Evolutionary conservation across 2,329 filamentous ascomycete species (phyloP).

Genomic region (Fusarium multiceps): DNA sequence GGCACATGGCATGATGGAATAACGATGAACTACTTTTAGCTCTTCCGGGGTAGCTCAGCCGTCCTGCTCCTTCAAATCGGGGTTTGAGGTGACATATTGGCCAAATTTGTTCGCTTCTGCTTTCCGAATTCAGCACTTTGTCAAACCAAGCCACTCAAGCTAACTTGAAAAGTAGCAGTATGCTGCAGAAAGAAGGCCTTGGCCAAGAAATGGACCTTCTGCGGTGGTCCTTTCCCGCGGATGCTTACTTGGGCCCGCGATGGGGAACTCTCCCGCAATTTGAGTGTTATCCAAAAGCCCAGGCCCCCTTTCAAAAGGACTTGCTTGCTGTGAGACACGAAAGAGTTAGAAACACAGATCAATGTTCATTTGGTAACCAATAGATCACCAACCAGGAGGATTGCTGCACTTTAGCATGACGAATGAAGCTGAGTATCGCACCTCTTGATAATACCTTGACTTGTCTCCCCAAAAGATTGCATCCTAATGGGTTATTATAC

Average conservation of each 20-base stretch:
- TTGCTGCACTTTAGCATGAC: slow-evolving; percentile 4
- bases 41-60: slow-evolving; percentile 15
- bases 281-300: neutral
- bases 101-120: slow-evolving; percentile 55
- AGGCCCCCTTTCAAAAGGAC: slow-evolving; percentile 4
- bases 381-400: slow-evolving; percentile 17
- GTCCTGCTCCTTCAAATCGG: slow-evolving; percentile 29
- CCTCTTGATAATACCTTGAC: neutral
- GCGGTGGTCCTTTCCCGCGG: slow-evolving; percentile 34
- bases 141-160: slow-evolving; percentile 33
- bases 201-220: slow-evolving; percentile 24
- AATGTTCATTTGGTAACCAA: slow-evolving; percentile 43
- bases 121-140: slow-evolving; percentile 52
- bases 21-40: slow-evolving; percentile 9
- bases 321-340: slow-evolving; percentile 33
- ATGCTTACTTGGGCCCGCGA: slow-evolving; percentile 34
- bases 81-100: slow-evolving; percentile 31
- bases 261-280: slow-evolving; percentile 13
- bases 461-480: neutral
- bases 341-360: slow-evolving; percentile 28
- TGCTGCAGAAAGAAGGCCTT: slow-evolving; percentile 23
- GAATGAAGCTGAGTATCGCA: slow-evolving; percentile 1
- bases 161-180: slow-evolving; percentile 17
- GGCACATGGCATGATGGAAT: neutral
- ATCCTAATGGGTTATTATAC: neutral